Conservation (phyloP, 345 rosid genomes). For the Aquilaria sinensis region DNA sequence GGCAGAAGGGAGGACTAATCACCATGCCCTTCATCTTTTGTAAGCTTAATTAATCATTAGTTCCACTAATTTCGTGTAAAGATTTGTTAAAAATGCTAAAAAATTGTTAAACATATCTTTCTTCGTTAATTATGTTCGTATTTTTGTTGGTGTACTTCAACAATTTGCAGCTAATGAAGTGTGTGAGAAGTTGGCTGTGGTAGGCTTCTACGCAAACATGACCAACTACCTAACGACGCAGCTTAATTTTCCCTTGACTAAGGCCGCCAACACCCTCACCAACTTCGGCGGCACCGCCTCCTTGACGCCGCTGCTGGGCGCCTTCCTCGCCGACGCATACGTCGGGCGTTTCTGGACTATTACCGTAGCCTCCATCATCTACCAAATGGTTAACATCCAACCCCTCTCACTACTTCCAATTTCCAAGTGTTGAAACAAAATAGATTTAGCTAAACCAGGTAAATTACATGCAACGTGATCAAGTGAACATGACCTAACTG, state of each 20-base stretch:
- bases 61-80: too few species aligned
- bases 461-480: background rate
- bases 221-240: conserved; percentile 77
- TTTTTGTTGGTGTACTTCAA: too few species aligned
- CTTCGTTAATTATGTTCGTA: too few species aligned
- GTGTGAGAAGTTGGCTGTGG: conserved; percentile 87
- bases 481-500: background rate
- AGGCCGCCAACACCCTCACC: conserved; percentile 90
- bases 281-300: conserved; percentile 84
- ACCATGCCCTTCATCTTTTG: conserved; percentile 16
- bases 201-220: conserved; percentile 82
- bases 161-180: conserved; percentile 59
- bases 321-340: conserved; percentile 73
- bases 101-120: too few species aligned
- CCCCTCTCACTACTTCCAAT: background rate
- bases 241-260: conserved; percentile 80
- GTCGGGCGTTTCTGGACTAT: conserved; percentile 94
- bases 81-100: too few species aligned
- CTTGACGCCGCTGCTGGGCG: conserved; percentile 82
- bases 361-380: conserved; percentile 57
- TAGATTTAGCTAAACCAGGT: background rate
- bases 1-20: conserved; percentile 9
- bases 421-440: background rate
- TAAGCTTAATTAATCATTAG: background rate
- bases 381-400: conserved; percentile 39